Percentiles rank a stretch among this genome's conserved stretches.
phyloP scores from a whole-genome alignment of 1,284 basidiomycete genomes.

The Leccinum solheimii region DNA sequence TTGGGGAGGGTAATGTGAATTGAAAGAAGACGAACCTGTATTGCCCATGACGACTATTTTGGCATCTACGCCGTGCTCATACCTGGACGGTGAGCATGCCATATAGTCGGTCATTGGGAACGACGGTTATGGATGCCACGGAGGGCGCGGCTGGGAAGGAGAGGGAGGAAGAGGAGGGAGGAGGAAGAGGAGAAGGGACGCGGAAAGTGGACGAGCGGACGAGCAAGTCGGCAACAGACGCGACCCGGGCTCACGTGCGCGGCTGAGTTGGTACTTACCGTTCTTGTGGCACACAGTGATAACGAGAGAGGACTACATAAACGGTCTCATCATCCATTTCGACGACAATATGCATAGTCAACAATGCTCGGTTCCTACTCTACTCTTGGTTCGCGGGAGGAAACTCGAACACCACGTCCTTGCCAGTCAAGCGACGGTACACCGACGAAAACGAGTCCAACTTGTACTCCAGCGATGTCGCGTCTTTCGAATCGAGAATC shows the following conservation, averaged over 20 bases:
- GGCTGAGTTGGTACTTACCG: conserved; percentile 10
- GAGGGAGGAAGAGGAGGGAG: conserved; percentile 14
- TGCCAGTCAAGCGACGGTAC: conserved; percentile 92
- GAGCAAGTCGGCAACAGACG: conserved; percentile 28
- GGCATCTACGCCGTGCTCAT: conserved; percentile 85
- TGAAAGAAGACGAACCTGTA: conserved; percentile 59
- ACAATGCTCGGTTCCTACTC: conserved; percentile 29
- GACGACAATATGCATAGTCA: background rate
- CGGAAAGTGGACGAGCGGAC: conserved; percentile 9
- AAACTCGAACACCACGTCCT: conserved; percentile 92
- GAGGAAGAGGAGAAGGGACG: conserved; percentile 11
- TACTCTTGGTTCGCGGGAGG: conserved; percentile 70
- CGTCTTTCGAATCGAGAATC: conserved; percentile 97
- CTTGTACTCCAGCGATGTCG: conserved; percentile 99
- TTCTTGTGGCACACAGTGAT: conserved; percentile 20
- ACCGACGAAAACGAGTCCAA: conserved; percentile 94
- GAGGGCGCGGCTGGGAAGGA: conserved; percentile 22
- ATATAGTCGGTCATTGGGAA: conserved; percentile 47
- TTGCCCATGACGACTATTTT: conserved; percentile 98
- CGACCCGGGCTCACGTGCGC: conserved; percentile 37
- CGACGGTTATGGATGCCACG: conserved; percentile 34
- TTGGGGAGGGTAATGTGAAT: conserved; percentile 10
- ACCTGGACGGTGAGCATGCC: conserved; percentile 57
- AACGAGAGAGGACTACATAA: conserved; percentile 31
- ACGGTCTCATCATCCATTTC: conserved; percentile 14